phyloP scores from a whole-genome alignment of 1,139 yeast species.

The Pichia sp. region DNA sequence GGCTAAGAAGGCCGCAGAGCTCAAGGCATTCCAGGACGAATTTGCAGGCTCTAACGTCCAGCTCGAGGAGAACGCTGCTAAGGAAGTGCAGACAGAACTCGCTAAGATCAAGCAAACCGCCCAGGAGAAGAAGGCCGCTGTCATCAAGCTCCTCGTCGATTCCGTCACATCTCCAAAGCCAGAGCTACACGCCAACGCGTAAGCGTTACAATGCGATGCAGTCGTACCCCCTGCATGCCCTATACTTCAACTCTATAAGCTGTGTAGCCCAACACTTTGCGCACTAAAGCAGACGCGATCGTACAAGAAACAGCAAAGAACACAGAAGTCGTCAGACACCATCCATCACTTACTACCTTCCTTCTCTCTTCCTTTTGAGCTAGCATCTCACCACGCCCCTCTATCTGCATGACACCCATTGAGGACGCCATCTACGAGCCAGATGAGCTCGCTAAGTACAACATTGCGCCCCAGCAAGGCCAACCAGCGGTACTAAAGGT shows the following conservation, averaged over 20 bases:
- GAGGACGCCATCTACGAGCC: constrained; percentile 24
- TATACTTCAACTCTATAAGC: too few species aligned
- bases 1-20: constrained; percentile 75
- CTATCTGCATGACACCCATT: not conserved
- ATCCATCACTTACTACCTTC: too few species aligned
- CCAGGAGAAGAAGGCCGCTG: constrained; percentile 54
- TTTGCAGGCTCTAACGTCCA: constrained; percentile 49
- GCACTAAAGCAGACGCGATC: too few species aligned
- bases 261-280: too few species aligned
- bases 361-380: too few species aligned
- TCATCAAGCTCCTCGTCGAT: constrained; percentile 68
- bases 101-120: constrained; percentile 54
- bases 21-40: constrained; percentile 61
- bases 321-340: too few species aligned
- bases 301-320: too few species aligned
- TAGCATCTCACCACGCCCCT: not conserved
- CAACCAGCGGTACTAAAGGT: too few species aligned
- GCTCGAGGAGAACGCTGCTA: constrained; percentile 48
- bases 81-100: constrained; percentile 26
- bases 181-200: constrained; percentile 74
- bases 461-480: too few species aligned
- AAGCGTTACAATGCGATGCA: too few species aligned
- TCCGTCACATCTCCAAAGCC: constrained; percentile 78
- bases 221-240: too few species aligned
- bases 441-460: constrained; percentile 22